Conservation (phyloP, 2,329 filamentous ascomycete genomes). For the Ophiobolus disseminans region DNA sequence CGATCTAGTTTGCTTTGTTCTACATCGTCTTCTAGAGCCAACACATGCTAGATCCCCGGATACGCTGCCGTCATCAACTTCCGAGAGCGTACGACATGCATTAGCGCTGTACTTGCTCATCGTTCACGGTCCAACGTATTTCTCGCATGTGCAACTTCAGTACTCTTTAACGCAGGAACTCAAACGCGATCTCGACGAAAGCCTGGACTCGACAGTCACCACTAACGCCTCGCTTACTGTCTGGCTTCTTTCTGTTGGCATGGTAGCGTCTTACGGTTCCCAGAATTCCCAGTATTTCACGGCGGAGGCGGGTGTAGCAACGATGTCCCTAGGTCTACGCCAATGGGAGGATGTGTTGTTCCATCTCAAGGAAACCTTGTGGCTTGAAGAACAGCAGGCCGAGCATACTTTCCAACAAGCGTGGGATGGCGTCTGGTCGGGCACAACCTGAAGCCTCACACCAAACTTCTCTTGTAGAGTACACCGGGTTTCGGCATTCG, state of each 20-base stretch:
- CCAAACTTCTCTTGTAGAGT: too few species aligned
- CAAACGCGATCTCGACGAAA: conserved; percentile 13
- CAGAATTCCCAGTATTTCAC: conserved; percentile 21
- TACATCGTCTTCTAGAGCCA: conserved; percentile 58
- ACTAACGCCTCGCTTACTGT: conserved; percentile 10
- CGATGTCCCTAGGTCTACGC: conserved; percentile 1
- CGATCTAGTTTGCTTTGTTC: conserved; percentile 62
- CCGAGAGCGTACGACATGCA: conserved; percentile 53
- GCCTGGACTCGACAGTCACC: conserved; percentile 2
- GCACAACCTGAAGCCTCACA: background rate
- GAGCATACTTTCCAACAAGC: conserved; percentile 8
- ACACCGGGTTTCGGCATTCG: too few species aligned
- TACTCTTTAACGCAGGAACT: conserved; percentile 19
- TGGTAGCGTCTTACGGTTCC: conserved; percentile 16
- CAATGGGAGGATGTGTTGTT: conserved; percentile 13
- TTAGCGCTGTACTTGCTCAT: conserved; percentile 61
- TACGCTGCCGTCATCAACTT: background rate
- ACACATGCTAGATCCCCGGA: background rate
- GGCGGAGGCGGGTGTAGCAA: conserved; percentile 6
- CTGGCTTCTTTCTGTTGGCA: conserved; percentile 26
- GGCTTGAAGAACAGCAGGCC: conserved; percentile 12
- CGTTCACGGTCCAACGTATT: conserved; percentile 64
- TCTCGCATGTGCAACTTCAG: conserved; percentile 53
- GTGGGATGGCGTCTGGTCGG: conserved; percentile 14
- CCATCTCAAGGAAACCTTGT: conserved; percentile 14